Conservation (phyloP, 805 yeast genomes). For the Ogataea allantospora region DNA sequence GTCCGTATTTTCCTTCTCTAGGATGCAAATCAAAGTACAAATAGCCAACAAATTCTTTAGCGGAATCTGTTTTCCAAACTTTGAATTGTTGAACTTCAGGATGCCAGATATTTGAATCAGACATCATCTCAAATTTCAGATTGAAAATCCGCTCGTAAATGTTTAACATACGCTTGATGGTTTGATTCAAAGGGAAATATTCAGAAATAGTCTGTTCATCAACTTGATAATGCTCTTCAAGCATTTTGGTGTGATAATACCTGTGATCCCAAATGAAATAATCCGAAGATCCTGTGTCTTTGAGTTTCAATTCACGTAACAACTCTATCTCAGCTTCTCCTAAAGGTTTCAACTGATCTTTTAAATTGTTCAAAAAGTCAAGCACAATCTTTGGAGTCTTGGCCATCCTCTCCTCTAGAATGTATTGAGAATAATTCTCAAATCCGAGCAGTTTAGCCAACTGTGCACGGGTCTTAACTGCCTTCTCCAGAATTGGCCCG, state of each 20-base stretch:
- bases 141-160: slow-evolving; percentile 70
- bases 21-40: slow-evolving; percentile 81
- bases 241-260: slow-evolving; percentile 61
- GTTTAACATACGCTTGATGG: slow-evolving; percentile 65
- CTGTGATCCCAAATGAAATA: slow-evolving; percentile 73
- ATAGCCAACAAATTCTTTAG: slow-evolving; percentile 70
- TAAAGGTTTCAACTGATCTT: slow-evolving; percentile 53
- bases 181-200: slow-evolving; percentile 71
- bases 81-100: slow-evolving; percentile 72
- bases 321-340: slow-evolving; percentile 48
- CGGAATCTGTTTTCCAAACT: slow-evolving; percentile 62
- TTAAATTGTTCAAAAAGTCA: slow-evolving; percentile 61
- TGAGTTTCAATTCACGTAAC: slow-evolving; percentile 51
- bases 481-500: slow-evolving; percentile 55
- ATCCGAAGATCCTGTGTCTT: slow-evolving; percentile 42
- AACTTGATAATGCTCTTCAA: slow-evolving; percentile 68
- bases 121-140: slow-evolving; percentile 59
- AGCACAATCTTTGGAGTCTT: slow-evolving; percentile 60
- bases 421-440: slow-evolving; percentile 63
- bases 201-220: slow-evolving; percentile 72
- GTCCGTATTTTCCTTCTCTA: slow-evolving; percentile 83
- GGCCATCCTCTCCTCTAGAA: slow-evolving; percentile 80
- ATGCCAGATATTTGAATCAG: slow-evolving; percentile 62
- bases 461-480: slow-evolving; percentile 60
- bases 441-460: slow-evolving; percentile 67